These are phyloP conservation scores for Daldinia caldariorum DNA, from an alignment of 495 filamentous ascomycete species.

Conservation along the genomic window DNA sequence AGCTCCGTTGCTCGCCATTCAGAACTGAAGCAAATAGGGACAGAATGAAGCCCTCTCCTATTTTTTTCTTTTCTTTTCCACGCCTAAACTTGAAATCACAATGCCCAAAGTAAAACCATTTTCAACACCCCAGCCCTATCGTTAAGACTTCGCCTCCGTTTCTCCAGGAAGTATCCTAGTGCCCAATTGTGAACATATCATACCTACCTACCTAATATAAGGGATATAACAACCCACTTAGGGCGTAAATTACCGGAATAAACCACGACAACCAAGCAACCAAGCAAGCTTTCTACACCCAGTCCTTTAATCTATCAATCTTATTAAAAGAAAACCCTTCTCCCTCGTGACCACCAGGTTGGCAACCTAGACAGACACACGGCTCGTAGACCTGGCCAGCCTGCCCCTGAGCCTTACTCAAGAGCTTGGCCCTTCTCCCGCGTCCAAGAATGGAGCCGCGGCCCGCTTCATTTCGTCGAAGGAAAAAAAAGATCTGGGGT, in stretches of 20 bases:
- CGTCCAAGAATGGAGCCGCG: slow-evolving; percentile 30
- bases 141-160: slow-evolving; percentile 38
- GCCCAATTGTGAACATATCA: slow-evolving; percentile 33
- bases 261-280: slow-evolving; percentile 34
- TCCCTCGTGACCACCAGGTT: slow-evolving; percentile 22
- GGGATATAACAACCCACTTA: slow-evolving; percentile 14
- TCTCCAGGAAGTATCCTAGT: slow-evolving; percentile 28
- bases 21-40: not conserved
- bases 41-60: not conserved
- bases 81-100: slow-evolving; percentile 11
- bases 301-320: slow-evolving; percentile 33
- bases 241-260: slow-evolving; percentile 29
- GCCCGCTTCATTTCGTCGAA: slow-evolving; percentile 37
- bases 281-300: slow-evolving; percentile 3
- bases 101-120: not conserved
- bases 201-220: slow-evolving; percentile 22
- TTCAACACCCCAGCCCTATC: slow-evolving; percentile 5
- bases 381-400: slow-evolving; percentile 27
- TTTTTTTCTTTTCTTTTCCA: not conserved
- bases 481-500: slow-evolving; percentile 23
- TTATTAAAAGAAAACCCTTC: slow-evolving; percentile 10
- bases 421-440: slow-evolving; percentile 20
- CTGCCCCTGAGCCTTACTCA: no score
- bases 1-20: not conserved
- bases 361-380: not conserved